These are phyloP conservation scores for Cladosporium halotolerans DNA, from an alignment of 2,329 filamentous ascomycete species.

Conservation along the genomic window DNA sequence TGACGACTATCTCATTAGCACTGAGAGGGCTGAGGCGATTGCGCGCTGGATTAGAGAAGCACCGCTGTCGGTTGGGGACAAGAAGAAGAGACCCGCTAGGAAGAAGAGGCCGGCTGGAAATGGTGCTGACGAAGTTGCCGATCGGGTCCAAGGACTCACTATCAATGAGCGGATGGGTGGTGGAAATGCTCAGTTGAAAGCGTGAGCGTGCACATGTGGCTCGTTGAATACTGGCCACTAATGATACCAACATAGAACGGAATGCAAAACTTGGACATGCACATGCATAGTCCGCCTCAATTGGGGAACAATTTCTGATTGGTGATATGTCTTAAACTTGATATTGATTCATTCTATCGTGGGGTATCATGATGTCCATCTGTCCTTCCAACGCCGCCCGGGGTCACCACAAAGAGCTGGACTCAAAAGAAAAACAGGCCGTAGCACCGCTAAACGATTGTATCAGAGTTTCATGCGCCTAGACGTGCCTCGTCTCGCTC, in stretches of 20 bases:
- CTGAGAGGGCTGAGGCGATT: slow-evolving; percentile 63
- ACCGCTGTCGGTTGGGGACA: slow-evolving; percentile 34
- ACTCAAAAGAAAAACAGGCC: background rate
- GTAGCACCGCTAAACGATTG: background rate
- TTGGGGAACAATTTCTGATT: too few species aligned
- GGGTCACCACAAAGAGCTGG: background rate
- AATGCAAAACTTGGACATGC: too few species aligned
- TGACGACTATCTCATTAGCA: slow-evolving; percentile 59
- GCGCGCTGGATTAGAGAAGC: slow-evolving; percentile 59
- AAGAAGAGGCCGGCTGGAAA: slow-evolving; percentile 23
- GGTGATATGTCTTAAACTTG: background rate
- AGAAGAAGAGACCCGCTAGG: slow-evolving; percentile 26
- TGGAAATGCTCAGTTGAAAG: background rate
- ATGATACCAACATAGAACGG: too few species aligned
- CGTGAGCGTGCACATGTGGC: too few species aligned
- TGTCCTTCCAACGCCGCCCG: too few species aligned
- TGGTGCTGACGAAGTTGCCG: slow-evolving; percentile 2
- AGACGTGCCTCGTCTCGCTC: slow-evolving; percentile 16
- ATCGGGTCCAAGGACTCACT: background rate
- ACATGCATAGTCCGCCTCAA: too few species aligned
- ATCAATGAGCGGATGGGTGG: background rate
- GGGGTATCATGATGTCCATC: background rate
- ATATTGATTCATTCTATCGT: background rate
- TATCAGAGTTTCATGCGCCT: background rate
- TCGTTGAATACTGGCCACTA: too few species aligned